A percentile compares a stretch with the other conserved stretches of the same genome.
phyloP scores from a whole-genome alignment of 192 early-diverging fungal genomes.

The Piromyces finnis region DNA sequence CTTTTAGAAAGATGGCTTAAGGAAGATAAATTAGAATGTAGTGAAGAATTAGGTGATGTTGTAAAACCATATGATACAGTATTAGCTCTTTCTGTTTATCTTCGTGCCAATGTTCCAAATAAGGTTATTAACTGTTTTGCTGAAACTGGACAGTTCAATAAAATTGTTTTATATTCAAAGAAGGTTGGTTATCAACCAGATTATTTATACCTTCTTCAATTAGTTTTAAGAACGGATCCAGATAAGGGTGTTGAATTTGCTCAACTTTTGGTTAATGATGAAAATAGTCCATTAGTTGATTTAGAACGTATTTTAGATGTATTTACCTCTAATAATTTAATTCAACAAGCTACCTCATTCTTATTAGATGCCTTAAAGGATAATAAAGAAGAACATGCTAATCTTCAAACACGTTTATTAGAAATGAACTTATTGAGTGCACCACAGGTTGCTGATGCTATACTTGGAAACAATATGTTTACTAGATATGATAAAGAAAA shows the following conservation, averaged over 20 bases:
- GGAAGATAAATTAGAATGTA: slow-evolving; percentile 96
- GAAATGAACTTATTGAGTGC: slow-evolving; percentile 96
- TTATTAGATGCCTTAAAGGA: slow-evolving; percentile 89
- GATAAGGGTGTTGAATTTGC: slow-evolving; percentile 93
- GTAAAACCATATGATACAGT: slow-evolving; percentile 78
- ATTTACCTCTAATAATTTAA: slow-evolving; percentile 74
- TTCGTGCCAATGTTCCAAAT: slow-evolving; percentile 79
- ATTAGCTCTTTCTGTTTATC: slow-evolving; percentile 85
- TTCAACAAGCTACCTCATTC: slow-evolving; percentile 95
- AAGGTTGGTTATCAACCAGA: slow-evolving; percentile 87
- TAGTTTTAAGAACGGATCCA: slow-evolving; percentile 74
- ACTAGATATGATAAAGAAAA: slow-evolving; percentile 84
- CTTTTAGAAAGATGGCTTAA: slow-evolving; percentile 96
- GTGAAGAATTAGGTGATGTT: slow-evolving; percentile 94
- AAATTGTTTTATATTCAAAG: slow-evolving; percentile 88
- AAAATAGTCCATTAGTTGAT: slow-evolving; percentile 59
- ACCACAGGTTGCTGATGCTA: slow-evolving; percentile 97
- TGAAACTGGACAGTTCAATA: slow-evolving; percentile 86
- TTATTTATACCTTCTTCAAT: slow-evolving; percentile 74
- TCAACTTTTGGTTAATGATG: slow-evolving; percentile 62
- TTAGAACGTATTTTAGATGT: slow-evolving; percentile 87
- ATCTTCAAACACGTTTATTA: slow-evolving; percentile 81
- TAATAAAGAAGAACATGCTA: slow-evolving; percentile 76
- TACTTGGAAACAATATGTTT: slow-evolving; percentile 89
- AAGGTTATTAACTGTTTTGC: slow-evolving; percentile 96